Conservation (phyloP, 805 yeast species). For the Metschnikowia amazonensis region DNA sequence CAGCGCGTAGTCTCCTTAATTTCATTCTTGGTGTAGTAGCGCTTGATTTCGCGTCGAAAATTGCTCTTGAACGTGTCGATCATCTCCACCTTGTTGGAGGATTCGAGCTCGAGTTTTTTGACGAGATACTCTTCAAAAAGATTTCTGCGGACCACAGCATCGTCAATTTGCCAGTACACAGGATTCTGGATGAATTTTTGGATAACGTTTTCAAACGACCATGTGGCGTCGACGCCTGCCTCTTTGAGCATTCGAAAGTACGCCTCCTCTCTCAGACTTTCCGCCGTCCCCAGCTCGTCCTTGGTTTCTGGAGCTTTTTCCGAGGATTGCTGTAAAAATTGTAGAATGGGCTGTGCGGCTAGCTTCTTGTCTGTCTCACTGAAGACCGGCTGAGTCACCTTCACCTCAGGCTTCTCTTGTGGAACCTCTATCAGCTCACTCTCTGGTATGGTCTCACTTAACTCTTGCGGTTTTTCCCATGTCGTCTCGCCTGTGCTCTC, state of each 20-base stretch:
- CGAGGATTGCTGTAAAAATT: neutral
- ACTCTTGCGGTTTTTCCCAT: slow-evolving; percentile 73
- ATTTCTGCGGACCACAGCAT: slow-evolving; percentile 55
- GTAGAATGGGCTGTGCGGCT: slow-evolving; percentile 1
- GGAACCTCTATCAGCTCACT: neutral
- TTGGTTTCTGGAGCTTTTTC: neutral
- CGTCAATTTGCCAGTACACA: slow-evolving; percentile 63
- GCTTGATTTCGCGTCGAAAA: slow-evolving; percentile 46
- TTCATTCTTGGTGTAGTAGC: slow-evolving; percentile 28
- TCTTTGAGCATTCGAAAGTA: slow-evolving; percentile 54
- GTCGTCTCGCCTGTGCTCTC: slow-evolving; percentile 59
- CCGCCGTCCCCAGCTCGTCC: slow-evolving; percentile 6
- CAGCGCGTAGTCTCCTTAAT: slow-evolving; percentile 60
- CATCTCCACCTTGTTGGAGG: slow-evolving; percentile 49
- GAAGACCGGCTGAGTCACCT: neutral
- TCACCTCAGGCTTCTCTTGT: neutral
- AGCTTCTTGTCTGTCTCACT: slow-evolving; percentile 2
- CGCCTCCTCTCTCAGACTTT: slow-evolving; percentile 36
- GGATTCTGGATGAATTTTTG: slow-evolving; percentile 53
- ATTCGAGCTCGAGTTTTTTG: slow-evolving; percentile 42
- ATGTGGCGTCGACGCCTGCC: slow-evolving; percentile 60
- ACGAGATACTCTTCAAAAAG: slow-evolving; percentile 62
- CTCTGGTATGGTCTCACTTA: slow-evolving; percentile 17
- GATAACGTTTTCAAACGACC: slow-evolving; percentile 72
- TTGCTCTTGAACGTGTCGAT: slow-evolving; percentile 53